Evolutionary conservation across 345 rosid genomes (phyloP).

Genomic region (Hibiscus tridactylites): DNA sequence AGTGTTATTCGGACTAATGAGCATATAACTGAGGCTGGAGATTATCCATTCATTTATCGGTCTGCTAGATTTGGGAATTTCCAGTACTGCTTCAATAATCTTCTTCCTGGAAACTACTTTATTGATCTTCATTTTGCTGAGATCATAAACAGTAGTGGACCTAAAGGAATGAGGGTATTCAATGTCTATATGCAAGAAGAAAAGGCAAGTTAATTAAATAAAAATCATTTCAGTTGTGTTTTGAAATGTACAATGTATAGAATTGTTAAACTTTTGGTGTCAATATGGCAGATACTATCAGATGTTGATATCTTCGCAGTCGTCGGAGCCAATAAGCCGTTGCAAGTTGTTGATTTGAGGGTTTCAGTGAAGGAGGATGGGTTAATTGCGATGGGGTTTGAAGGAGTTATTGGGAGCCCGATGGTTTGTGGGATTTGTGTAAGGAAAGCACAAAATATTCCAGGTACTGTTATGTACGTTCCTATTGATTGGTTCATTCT

Average conservation of each 20-base stretch:
- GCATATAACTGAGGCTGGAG: slow-evolving; percentile 63
- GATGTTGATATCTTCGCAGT: slow-evolving; percentile 78
- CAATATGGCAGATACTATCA: slow-evolving; percentile 57
- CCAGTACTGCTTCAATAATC: slow-evolving; percentile 40
- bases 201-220: slow-evolving; percentile 40
- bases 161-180: slow-evolving; percentile 84
- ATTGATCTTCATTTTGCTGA: slow-evolving; percentile 86
- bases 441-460: slow-evolving; percentile 52
- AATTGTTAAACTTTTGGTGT: slow-evolving; percentile 12
- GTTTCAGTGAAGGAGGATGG: slow-evolving; percentile 65
- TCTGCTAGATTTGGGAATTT: slow-evolving; percentile 76
- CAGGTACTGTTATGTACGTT: slow-evolving; percentile 31
- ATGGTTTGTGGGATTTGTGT: slow-evolving; percentile 74
- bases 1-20: slow-evolving; percentile 59
- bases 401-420: slow-evolving; percentile 70
- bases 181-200: slow-evolving; percentile 83
- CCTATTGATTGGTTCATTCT: not conserved
- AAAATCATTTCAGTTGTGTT: not conserved
- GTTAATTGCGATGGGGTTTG: slow-evolving; percentile 35
- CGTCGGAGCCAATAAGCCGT: slow-evolving; percentile 66
- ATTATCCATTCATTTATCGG: slow-evolving; percentile 58
- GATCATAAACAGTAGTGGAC: slow-evolving; percentile 69
- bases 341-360: slow-evolving; percentile 61
- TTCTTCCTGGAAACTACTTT: slow-evolving; percentile 54
- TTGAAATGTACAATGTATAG: not conserved